Base-by-base conservation (phyloP, 352 stramenopile species). In the Phytopythium cucurbitacearum region DNA sequence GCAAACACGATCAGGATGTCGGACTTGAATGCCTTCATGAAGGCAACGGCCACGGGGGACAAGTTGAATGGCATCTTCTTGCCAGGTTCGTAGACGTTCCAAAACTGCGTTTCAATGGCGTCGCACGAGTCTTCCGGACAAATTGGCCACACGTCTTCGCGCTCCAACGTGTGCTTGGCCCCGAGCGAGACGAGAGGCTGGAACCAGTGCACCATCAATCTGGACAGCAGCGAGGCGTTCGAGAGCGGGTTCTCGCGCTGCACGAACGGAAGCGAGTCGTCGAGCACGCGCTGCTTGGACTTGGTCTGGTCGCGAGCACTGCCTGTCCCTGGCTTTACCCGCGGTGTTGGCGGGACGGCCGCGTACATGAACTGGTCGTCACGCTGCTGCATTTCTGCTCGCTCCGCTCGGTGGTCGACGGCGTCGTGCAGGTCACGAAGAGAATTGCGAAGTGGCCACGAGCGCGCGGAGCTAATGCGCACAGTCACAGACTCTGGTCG, bases 151-250 rank as follows among this genome's bases (percentile, higher is more conserved):
- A 71, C 36, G 48, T 76, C 67, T 37, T 57, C 45, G 33, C 51
- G 40, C 32, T 62, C 41, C 38, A 75, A 56, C 7, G 47, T 48
- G 1, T 47, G 59, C 6, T 56, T 36, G 5, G 61, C 65, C 11
- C 65, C 65, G 33, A 73, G 65, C 11, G 65, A 56, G 39, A 73
- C 52, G 40, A 73, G 65, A 28, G 65, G 65, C 42, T 70, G 65
- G 37, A 70, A 43, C 61, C 65, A 73, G 36, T 56, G 15, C 21
- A 60, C 59, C 39, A 65, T 51, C 11, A 73, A 7, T 28, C 64
- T 44, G 10, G 64, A 69, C 40, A 62, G 11, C n/a, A 73, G 43
- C 21, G 65, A 69, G 28, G 65, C 65, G 11, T 48, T 52, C n/a
- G 21, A 36, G 15, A 69, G 48, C 12, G 65, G 65, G 40, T 73